Evolutionary conservation across 495 filamentous ascomycete genomes (phyloP).

Genomic region (Echria macrotheca): DNA sequence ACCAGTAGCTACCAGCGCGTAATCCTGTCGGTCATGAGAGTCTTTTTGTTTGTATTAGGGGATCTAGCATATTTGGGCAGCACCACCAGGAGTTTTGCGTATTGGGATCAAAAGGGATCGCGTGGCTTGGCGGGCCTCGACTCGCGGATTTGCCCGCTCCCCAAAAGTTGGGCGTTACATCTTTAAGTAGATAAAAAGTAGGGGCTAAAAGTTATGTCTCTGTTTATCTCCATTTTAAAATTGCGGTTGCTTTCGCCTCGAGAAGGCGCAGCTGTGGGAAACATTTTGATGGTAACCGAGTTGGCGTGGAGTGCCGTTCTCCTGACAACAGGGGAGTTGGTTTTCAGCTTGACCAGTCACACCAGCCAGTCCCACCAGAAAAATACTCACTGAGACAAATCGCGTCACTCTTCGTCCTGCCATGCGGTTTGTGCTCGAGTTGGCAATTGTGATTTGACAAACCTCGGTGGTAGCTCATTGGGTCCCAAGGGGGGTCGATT

Average conservation of each 20-base stretch:
- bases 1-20: not conserved
- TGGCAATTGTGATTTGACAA: no score
- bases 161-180: conserved; percentile 22
- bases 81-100: no score
- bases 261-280: not conserved
- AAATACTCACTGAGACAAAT: no score
- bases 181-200: conserved; percentile 4
- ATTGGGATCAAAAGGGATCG: conserved; percentile 20
- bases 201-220: not conserved
- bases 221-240: no score
- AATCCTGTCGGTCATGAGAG: not conserved
- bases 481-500: no score
- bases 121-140: conserved; percentile 10
- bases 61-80: conserved; percentile 12
- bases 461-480: no score
- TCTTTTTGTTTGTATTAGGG: conserved; percentile 15
- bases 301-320: not conserved
- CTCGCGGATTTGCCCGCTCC: conserved; percentile 13
- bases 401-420: no score
- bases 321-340: no score
- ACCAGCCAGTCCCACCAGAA: no score
- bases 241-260: no score
- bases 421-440: no score
- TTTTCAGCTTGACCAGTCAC: no score
- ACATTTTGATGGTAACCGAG: not conserved